These are phyloP conservation scores for Penicillium lagena DNA, from an alignment of 495 filamentous ascomycete species.

Conservation along the genomic window DNA sequence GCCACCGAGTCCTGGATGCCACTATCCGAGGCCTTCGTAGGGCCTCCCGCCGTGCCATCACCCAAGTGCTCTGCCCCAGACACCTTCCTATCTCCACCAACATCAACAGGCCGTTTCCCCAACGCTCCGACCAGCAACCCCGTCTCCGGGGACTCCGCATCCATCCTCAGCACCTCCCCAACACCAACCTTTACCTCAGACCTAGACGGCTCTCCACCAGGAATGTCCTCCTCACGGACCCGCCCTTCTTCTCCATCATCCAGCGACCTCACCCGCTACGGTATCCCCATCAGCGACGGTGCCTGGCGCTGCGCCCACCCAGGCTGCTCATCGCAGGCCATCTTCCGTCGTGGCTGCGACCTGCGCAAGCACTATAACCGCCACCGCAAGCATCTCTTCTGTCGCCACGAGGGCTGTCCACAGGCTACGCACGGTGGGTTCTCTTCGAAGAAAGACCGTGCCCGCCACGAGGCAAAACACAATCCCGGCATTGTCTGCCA, in stretches of 20 bases:
- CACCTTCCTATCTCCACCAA: conserved; percentile 10
- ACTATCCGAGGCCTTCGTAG: background rate
- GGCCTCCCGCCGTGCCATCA: background rate
- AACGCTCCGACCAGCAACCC: background rate
- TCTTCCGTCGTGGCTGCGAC: conserved; percentile 56
- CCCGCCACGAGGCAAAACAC: conserved; percentile 57
- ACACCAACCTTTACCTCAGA: conserved; percentile 12
- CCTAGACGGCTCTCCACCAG: conserved; percentile 4
- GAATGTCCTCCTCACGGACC: background rate
- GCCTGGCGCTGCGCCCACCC: conserved; percentile 53
- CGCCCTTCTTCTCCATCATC: conserved; percentile 8
- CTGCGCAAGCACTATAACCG: conserved; percentile 60
- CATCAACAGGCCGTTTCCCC: conserved; percentile 1
- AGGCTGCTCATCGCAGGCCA: conserved; percentile 47
- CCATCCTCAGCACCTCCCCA: conserved; percentile 11
- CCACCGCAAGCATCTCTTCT: conserved; percentile 57
- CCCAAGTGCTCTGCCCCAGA: background rate
- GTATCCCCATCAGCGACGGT: conserved; percentile 21
- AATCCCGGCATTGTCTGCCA: conserved; percentile 53
- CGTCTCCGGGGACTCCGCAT: conserved; percentile 5
- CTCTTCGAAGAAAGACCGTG: conserved; percentile 58
- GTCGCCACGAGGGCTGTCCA: conserved; percentile 54
- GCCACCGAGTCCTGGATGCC: conserved; percentile 12
- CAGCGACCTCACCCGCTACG: conserved; percentile 24
- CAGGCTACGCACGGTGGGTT: conserved; percentile 52